phyloP scores from a whole-genome alignment of 208 protist genomes.

The Acanthamoeba lenticulata region DNA sequence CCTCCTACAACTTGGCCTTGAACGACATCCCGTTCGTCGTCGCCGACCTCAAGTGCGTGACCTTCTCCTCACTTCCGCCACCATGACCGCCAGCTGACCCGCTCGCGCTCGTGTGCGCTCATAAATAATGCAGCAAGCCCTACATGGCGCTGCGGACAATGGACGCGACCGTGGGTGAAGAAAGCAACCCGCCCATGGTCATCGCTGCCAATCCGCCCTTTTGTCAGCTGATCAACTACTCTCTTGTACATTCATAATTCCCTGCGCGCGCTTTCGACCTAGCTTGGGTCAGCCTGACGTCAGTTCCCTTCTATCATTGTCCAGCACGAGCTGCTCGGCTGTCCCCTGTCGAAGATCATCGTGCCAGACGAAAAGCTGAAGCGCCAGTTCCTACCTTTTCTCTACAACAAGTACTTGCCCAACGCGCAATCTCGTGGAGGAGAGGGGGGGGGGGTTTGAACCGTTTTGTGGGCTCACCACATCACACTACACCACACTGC shows the following conservation, averaged over 20 bases:
- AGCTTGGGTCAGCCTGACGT: background rate
- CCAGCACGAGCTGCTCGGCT: conserved; percentile 41
- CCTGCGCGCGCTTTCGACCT: background rate
- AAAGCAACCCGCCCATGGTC: conserved; percentile 15
- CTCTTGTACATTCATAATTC: background rate
- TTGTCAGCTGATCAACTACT: conserved; percentile 29
- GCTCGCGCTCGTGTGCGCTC: background rate
- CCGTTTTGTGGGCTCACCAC: too few relatives aligned
- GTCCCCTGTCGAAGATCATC: conserved; percentile 29
- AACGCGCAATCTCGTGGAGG: too few relatives aligned
- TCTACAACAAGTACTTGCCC: background rate
- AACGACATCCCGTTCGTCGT: conserved; percentile 35
- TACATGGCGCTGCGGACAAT: conserved; percentile 20
- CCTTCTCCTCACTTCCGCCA: background rate
- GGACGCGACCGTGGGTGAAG: background rate
- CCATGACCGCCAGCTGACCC: background rate
- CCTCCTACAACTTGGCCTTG: background rate
- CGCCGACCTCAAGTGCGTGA: background rate
- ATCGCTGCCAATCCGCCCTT: background rate
- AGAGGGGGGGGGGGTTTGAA: too few relatives aligned
- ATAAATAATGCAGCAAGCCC: background rate
- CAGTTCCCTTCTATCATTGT: background rate
- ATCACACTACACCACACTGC: background rate
- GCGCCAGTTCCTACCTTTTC: conserved; percentile 3
- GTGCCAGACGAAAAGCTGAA: conserved; percentile 30